Percentiles rank a stretch among this genome's conserved stretches.
Conservation (phyloP, 352 stramenopile genomes). For the Phytophthora rubi region DNA sequence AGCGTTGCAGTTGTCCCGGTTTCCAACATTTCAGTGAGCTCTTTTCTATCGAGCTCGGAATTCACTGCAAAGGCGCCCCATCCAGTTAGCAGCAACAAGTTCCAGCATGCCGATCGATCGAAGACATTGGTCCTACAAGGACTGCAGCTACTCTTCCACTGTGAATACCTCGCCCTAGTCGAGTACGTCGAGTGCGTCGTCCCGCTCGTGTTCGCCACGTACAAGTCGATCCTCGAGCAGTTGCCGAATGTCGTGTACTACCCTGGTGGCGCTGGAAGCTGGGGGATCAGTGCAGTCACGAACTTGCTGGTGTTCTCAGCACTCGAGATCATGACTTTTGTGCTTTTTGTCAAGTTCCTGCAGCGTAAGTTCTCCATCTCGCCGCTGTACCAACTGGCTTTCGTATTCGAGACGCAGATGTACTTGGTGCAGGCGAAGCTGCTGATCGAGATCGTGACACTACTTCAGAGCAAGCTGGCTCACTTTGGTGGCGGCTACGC, state of each 20-base stretch:
- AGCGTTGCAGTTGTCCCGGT: background rate
- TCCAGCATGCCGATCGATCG: background rate
- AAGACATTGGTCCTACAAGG: slow-evolving; percentile 19
- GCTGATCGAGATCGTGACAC: slow-evolving; percentile 5
- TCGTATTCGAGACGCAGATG: slow-evolving; percentile 10
- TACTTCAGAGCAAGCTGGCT: background rate
- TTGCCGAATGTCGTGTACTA: slow-evolving; percentile 48
- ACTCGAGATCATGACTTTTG: slow-evolving; percentile 42
- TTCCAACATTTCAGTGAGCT: background rate
- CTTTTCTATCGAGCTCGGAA: slow-evolving; percentile 13
- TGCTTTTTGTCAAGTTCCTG: slow-evolving; percentile 29
- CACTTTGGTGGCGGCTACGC: slow-evolving; percentile 4
- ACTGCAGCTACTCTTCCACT: slow-evolving; percentile 44
- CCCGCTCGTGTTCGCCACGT: slow-evolving; percentile 40
- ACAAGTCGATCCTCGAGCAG: slow-evolving; percentile 38
- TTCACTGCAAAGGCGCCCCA: background rate
- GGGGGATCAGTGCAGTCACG: background rate
- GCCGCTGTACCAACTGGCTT: slow-evolving; percentile 9
- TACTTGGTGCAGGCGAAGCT: slow-evolving; percentile 5
- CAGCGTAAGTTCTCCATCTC: slow-evolving; percentile 18
- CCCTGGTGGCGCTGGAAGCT: slow-evolving; percentile 15
- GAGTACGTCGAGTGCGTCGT: slow-evolving; percentile 55
- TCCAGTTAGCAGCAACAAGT: background rate
- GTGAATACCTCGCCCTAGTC: slow-evolving; percentile 40
- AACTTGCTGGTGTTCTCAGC: slow-evolving; percentile 32